These are phyloP conservation scores for Vaccinium vitisidaea DNA, from an alignment of 148 eudicot genomes.

Conservation along the genomic window DNA sequence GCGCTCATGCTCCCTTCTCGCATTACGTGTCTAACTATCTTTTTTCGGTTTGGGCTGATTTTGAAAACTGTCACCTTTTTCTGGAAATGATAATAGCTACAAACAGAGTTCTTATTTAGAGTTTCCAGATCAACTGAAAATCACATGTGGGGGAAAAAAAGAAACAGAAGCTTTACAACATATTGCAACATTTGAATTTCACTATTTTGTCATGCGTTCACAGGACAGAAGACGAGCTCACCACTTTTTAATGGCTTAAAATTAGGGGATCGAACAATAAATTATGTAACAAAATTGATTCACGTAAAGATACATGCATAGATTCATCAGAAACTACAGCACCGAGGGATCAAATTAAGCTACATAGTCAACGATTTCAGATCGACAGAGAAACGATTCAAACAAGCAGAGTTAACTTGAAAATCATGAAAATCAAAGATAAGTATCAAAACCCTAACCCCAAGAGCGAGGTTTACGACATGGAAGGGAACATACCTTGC, in stretches of 20 bases:
- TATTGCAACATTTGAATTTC: background rate
- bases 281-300: background rate
- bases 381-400: background rate
- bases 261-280: background rate
- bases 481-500: background rate
- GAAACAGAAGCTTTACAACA: background rate
- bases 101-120: background rate
- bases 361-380: background rate
- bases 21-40: background rate
- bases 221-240: background rate
- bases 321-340: background rate
- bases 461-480: background rate
- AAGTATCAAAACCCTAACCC: background rate
- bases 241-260: background rate
- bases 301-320: background rate
- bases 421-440: conserved; percentile 2
- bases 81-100: background rate
- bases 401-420: background rate
- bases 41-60: background rate
- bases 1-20: too few species aligned
- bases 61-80: background rate
- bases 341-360: background rate
- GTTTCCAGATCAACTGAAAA: background rate
- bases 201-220: background rate
- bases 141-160: background rate